Evolutionary conservation across 148 eudicot genomes (phyloP).

Genomic region (Rhododendron molle): DNA sequence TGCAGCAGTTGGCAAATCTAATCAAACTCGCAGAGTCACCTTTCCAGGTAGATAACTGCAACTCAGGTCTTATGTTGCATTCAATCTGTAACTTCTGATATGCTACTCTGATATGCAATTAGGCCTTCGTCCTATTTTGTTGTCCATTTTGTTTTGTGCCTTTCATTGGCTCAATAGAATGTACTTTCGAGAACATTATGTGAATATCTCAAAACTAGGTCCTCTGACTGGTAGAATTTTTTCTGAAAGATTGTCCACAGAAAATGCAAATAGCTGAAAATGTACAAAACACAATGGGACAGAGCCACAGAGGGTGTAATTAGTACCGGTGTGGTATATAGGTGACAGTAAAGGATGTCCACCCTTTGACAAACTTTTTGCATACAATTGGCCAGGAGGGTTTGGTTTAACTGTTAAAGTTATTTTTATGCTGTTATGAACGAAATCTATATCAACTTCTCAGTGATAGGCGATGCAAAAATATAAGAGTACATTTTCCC

Average conservation of each 20-base stretch:
- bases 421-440: neutral
- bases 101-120: neutral
- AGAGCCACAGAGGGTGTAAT: neutral
- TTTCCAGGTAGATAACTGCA: slow-evolving; percentile 62
- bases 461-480: neutral
- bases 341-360: neutral
- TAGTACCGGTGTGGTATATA: neutral
- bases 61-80: neutral
- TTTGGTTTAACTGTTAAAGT: neutral
- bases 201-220: neutral
- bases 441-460: neutral
- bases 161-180: neutral
- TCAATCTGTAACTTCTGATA: neutral
- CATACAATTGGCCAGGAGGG: neutral
- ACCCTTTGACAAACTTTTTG: neutral
- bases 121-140: neutral
- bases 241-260: neutral
- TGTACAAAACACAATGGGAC: neutral
- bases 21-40: slow-evolving; percentile 71
- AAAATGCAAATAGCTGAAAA: neutral
- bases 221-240: neutral
- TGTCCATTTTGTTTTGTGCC: neutral
- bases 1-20: slow-evolving; percentile 76
- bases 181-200: neutral
- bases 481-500: neutral